These are phyloP conservation scores for Diutina mesorugosa DNA, from an alignment of 1,139 yeast genomes.

Conservation along the genomic window DNA sequence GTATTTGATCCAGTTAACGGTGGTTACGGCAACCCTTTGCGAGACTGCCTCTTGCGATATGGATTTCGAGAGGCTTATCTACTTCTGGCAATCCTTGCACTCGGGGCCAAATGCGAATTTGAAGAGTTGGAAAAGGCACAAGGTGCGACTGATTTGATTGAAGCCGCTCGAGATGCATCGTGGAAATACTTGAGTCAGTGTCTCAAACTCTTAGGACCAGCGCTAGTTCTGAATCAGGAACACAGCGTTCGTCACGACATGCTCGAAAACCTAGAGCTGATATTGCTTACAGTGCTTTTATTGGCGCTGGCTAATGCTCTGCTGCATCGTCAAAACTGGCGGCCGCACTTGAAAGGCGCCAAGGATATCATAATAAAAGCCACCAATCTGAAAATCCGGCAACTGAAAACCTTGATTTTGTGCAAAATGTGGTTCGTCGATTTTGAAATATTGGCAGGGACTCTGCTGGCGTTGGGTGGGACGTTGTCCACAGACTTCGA, in stretches of 20 bases:
- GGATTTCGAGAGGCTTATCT: conserved; percentile 51
- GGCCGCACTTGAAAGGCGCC: conserved; percentile 67
- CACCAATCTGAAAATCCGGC: conserved; percentile 9
- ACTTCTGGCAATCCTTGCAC: conserved; percentile 57
- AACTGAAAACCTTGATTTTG: conserved; percentile 35
- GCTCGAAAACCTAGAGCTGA: conserved; percentile 49
- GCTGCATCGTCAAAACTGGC: conserved; percentile 53
- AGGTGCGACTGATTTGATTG: neutral
- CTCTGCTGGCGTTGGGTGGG: conserved; percentile 59
- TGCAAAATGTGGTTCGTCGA: conserved; percentile 61
- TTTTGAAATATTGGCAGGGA: conserved; percentile 58
- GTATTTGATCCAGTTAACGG: conserved; percentile 26
- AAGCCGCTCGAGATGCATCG: conserved; percentile 27
- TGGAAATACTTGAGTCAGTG: conserved; percentile 53
- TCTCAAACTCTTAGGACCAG: conserved; percentile 39
- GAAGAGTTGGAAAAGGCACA: neutral
- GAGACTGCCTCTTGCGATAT: conserved; percentile 49
- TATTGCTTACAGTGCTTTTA: conserved; percentile 52
- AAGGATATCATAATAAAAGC: conserved; percentile 51
- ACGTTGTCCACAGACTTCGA: conserved; percentile 40
- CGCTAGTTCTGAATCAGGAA: conserved; percentile 10
- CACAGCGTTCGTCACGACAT: conserved; percentile 11
- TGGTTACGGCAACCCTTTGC: conserved; percentile 39
- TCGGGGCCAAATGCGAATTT: conserved; percentile 40
- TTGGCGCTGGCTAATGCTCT: conserved; percentile 63